Base-by-base conservation (phyloP, 1,139 yeast genomes). In the Hyphopichia fennica region DNA sequence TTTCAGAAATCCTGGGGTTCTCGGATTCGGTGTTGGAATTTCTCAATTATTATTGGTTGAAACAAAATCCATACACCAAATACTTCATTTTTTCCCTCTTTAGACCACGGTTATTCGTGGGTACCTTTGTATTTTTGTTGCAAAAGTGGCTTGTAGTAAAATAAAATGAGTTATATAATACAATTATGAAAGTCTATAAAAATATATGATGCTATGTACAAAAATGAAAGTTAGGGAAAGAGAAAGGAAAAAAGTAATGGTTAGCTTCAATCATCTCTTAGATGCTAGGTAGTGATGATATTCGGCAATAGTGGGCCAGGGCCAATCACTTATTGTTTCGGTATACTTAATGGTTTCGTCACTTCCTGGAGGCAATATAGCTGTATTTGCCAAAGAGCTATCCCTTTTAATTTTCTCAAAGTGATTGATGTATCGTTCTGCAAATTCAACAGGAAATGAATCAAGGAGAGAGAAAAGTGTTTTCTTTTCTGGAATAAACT, bases 401-500 rank as follows among this genome's bases (percentile, higher is more conserved):
- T 56, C 62, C 7, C 35, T 23, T 36, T 46, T 49, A 22, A 65
- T 54, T 38, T 60, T 60, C 30, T 60, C 58, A 13, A 66, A 67
- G 52, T 77, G 81, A 34, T 52, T 48, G 34, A 76, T 60, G 45
- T 75, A 71, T 43, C 79, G 60, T 45, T 44, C 56, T 42, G 64
- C 69, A 60, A 60, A 69, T 44, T 58, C 77, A 46, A 30, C 48
- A n/a, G 69, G 83, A 15, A 74, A 52, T 5, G 79, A 57, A 5
- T 63, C 56, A 19, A 77, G 56, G 10, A 75, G 52, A 40, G 62
- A 45, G 28, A 66, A 48, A 28, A 81, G 60, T 1, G 79, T 63
- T 10, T 50, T 49, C n/a, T 54, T 51, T 19, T 63, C 57, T 0
- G 91, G 85, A 1, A 51, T 57, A 46, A 75, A 78, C 14, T 68